Base-by-base conservation (phyloP, 768 basidiomycete genomes). In the Suillus tomentosus region DNA sequence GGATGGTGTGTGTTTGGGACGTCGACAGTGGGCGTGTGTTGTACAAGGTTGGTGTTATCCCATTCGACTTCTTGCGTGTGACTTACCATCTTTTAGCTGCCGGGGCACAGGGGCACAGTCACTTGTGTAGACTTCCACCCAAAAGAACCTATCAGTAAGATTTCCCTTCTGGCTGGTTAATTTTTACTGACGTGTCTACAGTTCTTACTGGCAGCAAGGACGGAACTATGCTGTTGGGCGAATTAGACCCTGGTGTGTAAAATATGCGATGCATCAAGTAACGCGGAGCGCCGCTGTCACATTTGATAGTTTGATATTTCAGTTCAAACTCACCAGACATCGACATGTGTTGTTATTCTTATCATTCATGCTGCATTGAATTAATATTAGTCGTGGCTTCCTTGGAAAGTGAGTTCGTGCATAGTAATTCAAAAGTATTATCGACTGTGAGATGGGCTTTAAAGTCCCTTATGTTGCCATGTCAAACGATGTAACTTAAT, bases 101-200 rank as follows among this genome's bases (percentile, higher is more conserved):
- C 96, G 45, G 96, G 96, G 15, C 96, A 99, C 76, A 97, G 94
- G 75, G 96, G 96, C 13, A 96, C 96, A 0, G 95, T 99, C 15
- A 95, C 94, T 1, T 81, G 90, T n/a, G 94, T 95, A 0, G 97
- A 96, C 70, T 97, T 96, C 81, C 95, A 96, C 74, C 95, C 96
- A 10, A 94, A 89, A 71, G 95, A 97, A 70, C 96, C 95, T 13
- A 95, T 97, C 74, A 86, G 95, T 96, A 76, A 67, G 95, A 81
- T 13, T 62, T 17, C 17, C 15, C 17, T 58, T 27, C 27, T 47
- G 9, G 55, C 15, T 39, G 27, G 17, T 31, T 39, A 37, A 31
- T 47, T 64, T 45, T 42, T 27, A 54, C 63, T n/a, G 14, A 48
- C 47, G 61, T 58, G 45, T 48, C 39, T 64, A 53, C 22, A 95